Percentiles rank a stretch among this genome's conserved stretches.
Evolutionary conservation across 2,329 filamentous ascomycete species (phyloP).

Genomic region (Claviceps monticola): DNA sequence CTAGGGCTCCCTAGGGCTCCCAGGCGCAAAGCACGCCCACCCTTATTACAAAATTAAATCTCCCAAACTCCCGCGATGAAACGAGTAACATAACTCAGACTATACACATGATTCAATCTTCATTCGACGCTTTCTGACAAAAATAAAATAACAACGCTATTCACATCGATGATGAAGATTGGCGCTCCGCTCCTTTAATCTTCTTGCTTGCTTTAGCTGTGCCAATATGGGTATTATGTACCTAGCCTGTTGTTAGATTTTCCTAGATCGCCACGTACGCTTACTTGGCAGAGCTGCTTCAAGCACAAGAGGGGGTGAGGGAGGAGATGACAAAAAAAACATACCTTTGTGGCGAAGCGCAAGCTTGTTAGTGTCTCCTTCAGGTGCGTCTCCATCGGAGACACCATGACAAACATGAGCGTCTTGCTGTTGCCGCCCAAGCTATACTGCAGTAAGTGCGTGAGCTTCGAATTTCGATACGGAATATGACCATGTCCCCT

Average conservation of each 20-base stretch:
- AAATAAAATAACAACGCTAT: too few species aligned
- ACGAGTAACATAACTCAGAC: too few species aligned
- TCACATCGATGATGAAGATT: too few species aligned
- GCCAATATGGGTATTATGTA: slow-evolving; percentile 84
- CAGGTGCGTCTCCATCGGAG: slow-evolving; percentile 77
- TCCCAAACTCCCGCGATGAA: too few species aligned
- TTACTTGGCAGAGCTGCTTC: not conserved
- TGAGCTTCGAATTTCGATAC: slow-evolving; percentile 93
- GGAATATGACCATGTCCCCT: slow-evolving; percentile 74
- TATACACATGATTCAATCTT: too few species aligned
- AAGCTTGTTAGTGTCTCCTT: slow-evolving; percentile 89
- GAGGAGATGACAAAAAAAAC: slow-evolving; percentile 9
- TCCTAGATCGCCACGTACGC: not conserved
- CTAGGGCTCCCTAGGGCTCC: too few species aligned
- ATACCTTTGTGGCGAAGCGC: slow-evolving; percentile 87
- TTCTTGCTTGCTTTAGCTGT: slow-evolving; percentile 67
- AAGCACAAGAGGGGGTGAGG: not conserved
- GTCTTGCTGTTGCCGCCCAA: slow-evolving; percentile 93
- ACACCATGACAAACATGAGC: slow-evolving; percentile 98
- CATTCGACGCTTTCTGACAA: too few species aligned
- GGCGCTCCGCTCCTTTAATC: slow-evolving; percentile 22
- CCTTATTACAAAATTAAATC: too few species aligned
- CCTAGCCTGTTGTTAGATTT: slow-evolving; percentile 26
- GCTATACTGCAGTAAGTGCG: slow-evolving; percentile 87
- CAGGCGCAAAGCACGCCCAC: too few species aligned